A percentile compares a stretch with the other conserved stretches of the same genome.
These are phyloP conservation scores for Dioscorea zingiberensis DNA, from an alignment of 106 monocot genomes.

Conservation along the genomic window DNA sequence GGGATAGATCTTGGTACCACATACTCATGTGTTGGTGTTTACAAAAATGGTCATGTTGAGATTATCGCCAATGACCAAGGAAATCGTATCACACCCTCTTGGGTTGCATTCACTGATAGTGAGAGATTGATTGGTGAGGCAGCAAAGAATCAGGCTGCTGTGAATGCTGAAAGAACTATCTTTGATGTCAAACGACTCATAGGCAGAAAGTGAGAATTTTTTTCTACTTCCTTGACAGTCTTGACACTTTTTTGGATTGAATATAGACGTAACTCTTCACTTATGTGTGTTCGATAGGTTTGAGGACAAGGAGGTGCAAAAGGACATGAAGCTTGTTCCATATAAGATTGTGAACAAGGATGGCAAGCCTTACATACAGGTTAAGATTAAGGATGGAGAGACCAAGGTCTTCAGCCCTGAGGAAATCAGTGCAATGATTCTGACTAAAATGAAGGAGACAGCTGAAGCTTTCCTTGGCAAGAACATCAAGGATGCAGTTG, in stretches of 20 bases:
- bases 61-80: conserved; percentile 78
- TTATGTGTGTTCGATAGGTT: conserved; percentile 20
- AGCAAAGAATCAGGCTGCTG: conserved; percentile 71
- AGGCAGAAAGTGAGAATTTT: conserved; percentile 50
- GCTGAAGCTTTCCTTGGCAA: conserved; percentile 67
- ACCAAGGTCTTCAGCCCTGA: conserved; percentile 68
- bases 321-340: conserved; percentile 62
- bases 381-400: conserved; percentile 67
- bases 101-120: conserved; percentile 67
- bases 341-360: conserved; percentile 76
- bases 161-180: conserved; percentile 47
- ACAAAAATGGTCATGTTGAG: conserved; percentile 72
- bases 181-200: conserved; percentile 67
- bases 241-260: too few species aligned
- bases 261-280: too few species aligned
- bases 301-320: conserved; percentile 64
- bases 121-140: conserved; percentile 70
- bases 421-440: conserved; percentile 63
- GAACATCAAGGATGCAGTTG: conserved; percentile 65
- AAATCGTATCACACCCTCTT: conserved; percentile 73
- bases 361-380: conserved; percentile 65
- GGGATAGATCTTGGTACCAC: conserved; percentile 70
- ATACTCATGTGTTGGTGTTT: conserved; percentile 67
- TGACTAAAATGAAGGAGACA: conserved; percentile 64
- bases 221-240: too few species aligned